Percentiles rank a stretch among this genome's conserved stretches.
Evolutionary conservation across 2,329 filamentous ascomycete species (phyloP).

Genomic region (Hypocreales sp.): DNA sequence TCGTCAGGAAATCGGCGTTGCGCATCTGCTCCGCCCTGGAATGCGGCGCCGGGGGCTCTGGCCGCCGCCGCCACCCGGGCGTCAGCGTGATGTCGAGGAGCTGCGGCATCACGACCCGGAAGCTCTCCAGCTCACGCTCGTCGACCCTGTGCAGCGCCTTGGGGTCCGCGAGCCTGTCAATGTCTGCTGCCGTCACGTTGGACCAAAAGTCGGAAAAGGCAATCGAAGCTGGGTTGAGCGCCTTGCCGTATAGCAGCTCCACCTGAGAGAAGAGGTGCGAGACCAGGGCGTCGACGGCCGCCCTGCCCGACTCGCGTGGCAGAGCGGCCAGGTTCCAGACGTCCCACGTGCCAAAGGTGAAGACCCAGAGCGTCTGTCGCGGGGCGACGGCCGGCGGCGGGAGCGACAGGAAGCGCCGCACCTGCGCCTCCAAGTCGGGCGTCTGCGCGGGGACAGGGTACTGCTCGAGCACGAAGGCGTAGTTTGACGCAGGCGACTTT

Average conservation of each 20-base stretch:
- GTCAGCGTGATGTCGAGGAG: slow-evolving; percentile 37
- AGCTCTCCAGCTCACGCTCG: slow-evolving; percentile 20
- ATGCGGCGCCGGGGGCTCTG: slow-evolving; percentile 26
- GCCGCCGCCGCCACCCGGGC: slow-evolving; percentile 35
- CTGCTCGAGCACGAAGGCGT: slow-evolving; percentile 23
- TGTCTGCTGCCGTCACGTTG: slow-evolving; percentile 11
- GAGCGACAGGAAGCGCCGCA: slow-evolving; percentile 27
- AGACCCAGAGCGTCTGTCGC: slow-evolving; percentile 35
- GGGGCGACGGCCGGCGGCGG: slow-evolving; percentile 16
- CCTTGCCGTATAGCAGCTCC: slow-evolving; percentile 28
- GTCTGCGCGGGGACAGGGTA: slow-evolving; percentile 24
- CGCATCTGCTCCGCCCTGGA: slow-evolving; percentile 34
- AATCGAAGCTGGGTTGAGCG: slow-evolving; percentile 23
- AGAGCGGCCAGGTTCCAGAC: slow-evolving; percentile 34
- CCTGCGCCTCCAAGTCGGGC: slow-evolving; percentile 27
- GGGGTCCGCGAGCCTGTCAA: slow-evolving; percentile 11
- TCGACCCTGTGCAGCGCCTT: slow-evolving; percentile 9
- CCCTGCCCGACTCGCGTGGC: slow-evolving; percentile 21
- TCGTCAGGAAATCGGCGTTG: slow-evolving; percentile 34
- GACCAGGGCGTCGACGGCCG: slow-evolving; percentile 19
- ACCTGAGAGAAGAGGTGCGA: slow-evolving; percentile 26
- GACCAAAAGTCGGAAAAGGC: slow-evolving; percentile 29
- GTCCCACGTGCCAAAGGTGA: slow-evolving; percentile 39
- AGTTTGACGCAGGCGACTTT: slow-evolving; percentile 23
- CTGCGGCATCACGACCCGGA: slow-evolving; percentile 34